phyloP scores from a whole-genome alignment of 1,139 yeast genomes.

The Arxiozyma slooffiae region DNA sequence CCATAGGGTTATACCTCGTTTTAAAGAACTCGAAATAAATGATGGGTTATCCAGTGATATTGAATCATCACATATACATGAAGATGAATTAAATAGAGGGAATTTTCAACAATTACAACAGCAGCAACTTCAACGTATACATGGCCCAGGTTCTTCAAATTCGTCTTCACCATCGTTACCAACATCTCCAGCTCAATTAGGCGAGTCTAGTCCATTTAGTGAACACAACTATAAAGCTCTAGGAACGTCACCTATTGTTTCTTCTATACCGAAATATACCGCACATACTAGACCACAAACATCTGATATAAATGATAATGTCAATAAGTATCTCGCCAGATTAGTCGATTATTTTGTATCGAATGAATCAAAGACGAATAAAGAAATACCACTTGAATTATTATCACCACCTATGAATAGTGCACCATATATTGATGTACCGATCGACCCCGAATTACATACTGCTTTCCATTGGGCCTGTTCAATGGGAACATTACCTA shows the following conservation, averaged over 20 bases:
- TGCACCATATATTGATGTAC: slow-evolving; percentile 30
- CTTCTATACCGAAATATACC: slow-evolving; percentile 24
- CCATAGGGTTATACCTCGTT: slow-evolving; percentile 11
- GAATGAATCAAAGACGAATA: slow-evolving; percentile 39
- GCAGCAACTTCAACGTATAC: not conserved
- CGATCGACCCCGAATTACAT: slow-evolving; percentile 91
- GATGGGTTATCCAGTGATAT: slow-evolving; percentile 36
- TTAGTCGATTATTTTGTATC: slow-evolving; percentile 56
- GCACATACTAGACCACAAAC: slow-evolving; percentile 20
- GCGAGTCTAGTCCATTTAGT: slow-evolving; percentile 25
- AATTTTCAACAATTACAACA: slow-evolving; percentile 5
- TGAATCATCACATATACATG: slow-evolving; percentile 23
- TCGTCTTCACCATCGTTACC: slow-evolving; percentile 29
- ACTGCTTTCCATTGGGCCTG: slow-evolving; percentile 97
- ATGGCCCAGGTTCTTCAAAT: slow-evolving; percentile 12
- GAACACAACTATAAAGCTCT: slow-evolving; percentile 19
- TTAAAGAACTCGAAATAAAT: slow-evolving; percentile 31
- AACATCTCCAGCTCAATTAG: slow-evolving; percentile 33
- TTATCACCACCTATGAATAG: slow-evolving; percentile 49
- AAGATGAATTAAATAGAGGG: slow-evolving; percentile 6
- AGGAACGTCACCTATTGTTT: slow-evolving; percentile 26
- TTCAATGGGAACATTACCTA: slow-evolving; percentile 71
- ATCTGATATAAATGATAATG: slow-evolving; percentile 30
- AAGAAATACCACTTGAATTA: slow-evolving; percentile 31
- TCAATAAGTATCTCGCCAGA: slow-evolving; percentile 36